phyloP scores from a whole-genome alignment of 2,329 filamentous ascomycete species.

The Cytospora paraplurivora region DNA sequence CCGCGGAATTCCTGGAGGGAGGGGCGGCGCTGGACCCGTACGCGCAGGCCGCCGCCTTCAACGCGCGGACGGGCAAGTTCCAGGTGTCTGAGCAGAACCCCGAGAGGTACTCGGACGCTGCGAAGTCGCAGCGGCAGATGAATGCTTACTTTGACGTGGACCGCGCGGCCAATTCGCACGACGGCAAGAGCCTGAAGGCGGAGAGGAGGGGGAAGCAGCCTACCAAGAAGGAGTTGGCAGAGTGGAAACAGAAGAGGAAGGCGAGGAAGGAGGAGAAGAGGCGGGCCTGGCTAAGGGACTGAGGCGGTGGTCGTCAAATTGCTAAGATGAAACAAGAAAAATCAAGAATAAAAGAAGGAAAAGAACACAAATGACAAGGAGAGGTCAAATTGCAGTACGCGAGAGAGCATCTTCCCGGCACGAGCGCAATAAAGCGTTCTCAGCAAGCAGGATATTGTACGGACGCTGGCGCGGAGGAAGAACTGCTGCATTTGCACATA shows the following conservation, averaged over 20 bases:
- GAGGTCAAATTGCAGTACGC: neutral
- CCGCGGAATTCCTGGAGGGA: conserved; percentile 43
- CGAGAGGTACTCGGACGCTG: conserved; percentile 81
- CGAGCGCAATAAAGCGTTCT: neutral
- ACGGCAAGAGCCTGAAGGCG: conserved; percentile 87
- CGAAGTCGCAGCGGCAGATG: conserved; percentile 86
- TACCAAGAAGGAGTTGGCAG: conserved; percentile 82
- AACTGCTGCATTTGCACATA: conserved; percentile 3
- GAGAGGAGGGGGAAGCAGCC: conserved; percentile 85
- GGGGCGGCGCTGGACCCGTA: conserved; percentile 55
- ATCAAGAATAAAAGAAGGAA: no score
- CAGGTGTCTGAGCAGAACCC: conserved; percentile 68
- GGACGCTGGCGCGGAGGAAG: neutral
- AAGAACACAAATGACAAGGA: neutral
- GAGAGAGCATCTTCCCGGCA: neutral
- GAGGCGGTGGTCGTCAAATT: conserved; percentile 36
- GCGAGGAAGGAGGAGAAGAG: conserved; percentile 94
- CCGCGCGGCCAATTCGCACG: conserved; percentile 85
- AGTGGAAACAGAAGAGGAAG: conserved; percentile 85
- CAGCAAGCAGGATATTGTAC: neutral
- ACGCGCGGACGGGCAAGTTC: conserved; percentile 85
- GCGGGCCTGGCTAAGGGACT: conserved; percentile 87
- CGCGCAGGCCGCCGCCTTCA: conserved; percentile 75
- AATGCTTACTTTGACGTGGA: conserved; percentile 96
- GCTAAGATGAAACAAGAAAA: no score